phyloP scores from a whole-genome alignment of 2,329 filamentous ascomycete genomes.

The Cladosporium halotolerans region DNA sequence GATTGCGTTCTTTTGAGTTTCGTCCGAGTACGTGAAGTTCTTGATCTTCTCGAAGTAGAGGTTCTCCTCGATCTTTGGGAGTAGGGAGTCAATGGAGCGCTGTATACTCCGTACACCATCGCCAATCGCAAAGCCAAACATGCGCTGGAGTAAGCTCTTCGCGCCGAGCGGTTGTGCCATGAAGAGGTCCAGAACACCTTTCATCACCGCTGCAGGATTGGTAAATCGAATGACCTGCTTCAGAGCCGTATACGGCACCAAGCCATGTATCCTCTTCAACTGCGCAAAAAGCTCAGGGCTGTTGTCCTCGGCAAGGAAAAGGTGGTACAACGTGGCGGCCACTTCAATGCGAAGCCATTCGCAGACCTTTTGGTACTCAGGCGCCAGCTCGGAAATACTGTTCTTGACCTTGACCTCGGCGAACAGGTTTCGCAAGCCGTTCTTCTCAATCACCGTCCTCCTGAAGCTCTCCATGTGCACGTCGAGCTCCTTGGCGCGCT shows the following conservation, averaged over 20 bases:
- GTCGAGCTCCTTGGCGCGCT: constrained; percentile 85
- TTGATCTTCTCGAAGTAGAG: constrained; percentile 76
- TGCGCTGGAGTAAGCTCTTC: constrained; percentile 83
- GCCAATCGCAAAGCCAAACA: constrained; percentile 84
- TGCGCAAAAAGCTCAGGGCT: constrained; percentile 94
- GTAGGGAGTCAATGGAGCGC: constrained; percentile 73
- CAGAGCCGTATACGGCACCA: constrained; percentile 85
- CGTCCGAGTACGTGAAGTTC: constrained; percentile 68
- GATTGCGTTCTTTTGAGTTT: constrained; percentile 67
- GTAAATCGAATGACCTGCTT: constrained; percentile 97
- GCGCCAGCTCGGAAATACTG: constrained; percentile 78
- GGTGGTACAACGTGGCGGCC: constrained; percentile 90
- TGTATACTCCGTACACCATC: constrained; percentile 87
- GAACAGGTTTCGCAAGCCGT: constrained; percentile 88
- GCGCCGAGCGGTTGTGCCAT: constrained; percentile 90
- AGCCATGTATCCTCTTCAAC: constrained; percentile 85
- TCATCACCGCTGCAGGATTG: constrained; percentile 95
- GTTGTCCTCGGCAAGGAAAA: constrained; percentile 97
- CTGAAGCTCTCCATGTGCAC: constrained; percentile 90
- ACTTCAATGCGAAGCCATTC: constrained; percentile 98
- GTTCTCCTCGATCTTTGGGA: constrained; percentile 71
- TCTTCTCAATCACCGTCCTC: constrained; percentile 62
- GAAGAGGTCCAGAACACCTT: constrained; percentile 89
- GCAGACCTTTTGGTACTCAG: constrained; percentile 96
- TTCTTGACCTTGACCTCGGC: constrained; percentile 87